These are phyloP conservation scores for Sanghuangporus baumii DNA, from an alignment of 1,284 basidiomycete species.

Conservation along the genomic window DNA sequence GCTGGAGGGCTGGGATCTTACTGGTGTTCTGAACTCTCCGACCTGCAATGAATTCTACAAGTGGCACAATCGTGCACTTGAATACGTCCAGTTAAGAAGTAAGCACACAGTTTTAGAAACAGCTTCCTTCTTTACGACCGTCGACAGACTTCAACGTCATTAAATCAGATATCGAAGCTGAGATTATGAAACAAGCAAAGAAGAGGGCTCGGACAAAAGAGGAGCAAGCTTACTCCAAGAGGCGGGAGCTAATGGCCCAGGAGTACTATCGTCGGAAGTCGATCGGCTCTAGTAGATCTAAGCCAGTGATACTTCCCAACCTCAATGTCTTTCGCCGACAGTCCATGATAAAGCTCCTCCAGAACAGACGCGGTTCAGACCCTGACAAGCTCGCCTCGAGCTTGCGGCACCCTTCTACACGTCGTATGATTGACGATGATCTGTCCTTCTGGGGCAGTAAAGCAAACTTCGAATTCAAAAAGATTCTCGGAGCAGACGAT, in stretches of 20 bases:
- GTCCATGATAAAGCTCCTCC: slow-evolving; percentile 35
- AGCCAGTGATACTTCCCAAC: slow-evolving; percentile 31
- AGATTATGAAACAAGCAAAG: slow-evolving; percentile 27
- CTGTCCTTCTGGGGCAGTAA: slow-evolving; percentile 42
- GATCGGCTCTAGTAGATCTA: not conserved
- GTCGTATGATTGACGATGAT: slow-evolving; percentile 34
- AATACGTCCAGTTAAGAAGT: slow-evolving; percentile 31
- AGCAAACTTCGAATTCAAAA: slow-evolving; percentile 38
- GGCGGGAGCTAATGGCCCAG: slow-evolving; percentile 26
- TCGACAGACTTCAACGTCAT: slow-evolving; percentile 26
- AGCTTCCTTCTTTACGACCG: not conserved
- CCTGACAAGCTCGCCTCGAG: slow-evolving; percentile 18
- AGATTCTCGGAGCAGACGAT: slow-evolving; percentile 39
- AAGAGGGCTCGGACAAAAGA: slow-evolving; percentile 24
- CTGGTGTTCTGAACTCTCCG: slow-evolving; percentile 32
- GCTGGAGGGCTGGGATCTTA: slow-evolving; percentile 33
- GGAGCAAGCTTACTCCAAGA: slow-evolving; percentile 23
- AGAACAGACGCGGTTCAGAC: slow-evolving; percentile 20
- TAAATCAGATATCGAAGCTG: slow-evolving; percentile 26
- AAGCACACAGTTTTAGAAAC: slow-evolving; percentile 6
- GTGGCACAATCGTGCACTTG: slow-evolving; percentile 30
- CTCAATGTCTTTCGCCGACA: slow-evolving; percentile 39
- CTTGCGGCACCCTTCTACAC: slow-evolving; percentile 29
- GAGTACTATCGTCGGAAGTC: slow-evolving; percentile 32
- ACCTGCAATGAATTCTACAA: slow-evolving; percentile 32